Percentiles rank a stretch among this genome's conserved stretches.
Evolutionary conservation across 805 yeast genomes (phyloP).

Genomic region (Dipodascopsis uninucleata): DNA sequence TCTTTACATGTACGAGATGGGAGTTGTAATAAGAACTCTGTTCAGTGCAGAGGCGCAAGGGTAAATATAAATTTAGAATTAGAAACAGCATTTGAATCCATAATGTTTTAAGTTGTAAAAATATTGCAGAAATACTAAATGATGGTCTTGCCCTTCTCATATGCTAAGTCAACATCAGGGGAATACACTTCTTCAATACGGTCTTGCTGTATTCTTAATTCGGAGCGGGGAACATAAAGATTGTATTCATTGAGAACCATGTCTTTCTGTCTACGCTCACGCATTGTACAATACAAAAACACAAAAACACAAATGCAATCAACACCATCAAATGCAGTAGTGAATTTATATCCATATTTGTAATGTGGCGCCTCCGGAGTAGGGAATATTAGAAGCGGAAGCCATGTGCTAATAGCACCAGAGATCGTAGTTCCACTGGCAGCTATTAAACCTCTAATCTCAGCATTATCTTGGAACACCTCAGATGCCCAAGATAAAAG

Average conservation of each 20-base stretch:
- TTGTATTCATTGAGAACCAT: conserved; percentile 2
- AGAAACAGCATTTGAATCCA: no score
- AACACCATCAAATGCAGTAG: conserved; percentile 17
- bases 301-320: conserved; percentile 13
- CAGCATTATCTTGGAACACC: conserved; percentile 23
- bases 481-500: conserved; percentile 25
- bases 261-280: conserved; percentile 4
- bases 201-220: no score
- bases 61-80: no score
- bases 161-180: no score
- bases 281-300: conserved; percentile 16
- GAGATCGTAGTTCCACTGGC: conserved; percentile 23
- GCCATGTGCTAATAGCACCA: conserved; percentile 15
- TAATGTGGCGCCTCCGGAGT: conserved; percentile 24
- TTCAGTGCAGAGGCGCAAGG: no score
- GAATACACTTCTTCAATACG: no score
- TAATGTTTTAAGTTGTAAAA: no score
- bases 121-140: no score
- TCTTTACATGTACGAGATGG: no score
- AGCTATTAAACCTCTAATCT: conserved; percentile 19
- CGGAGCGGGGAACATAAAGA: no score
- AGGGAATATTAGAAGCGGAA: conserved; percentile 22
- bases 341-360: conserved; percentile 12
- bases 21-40: no score
- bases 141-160: no score